These are phyloP conservation scores for Trichoderma erinaceum DNA, from an alignment of 495 filamentous ascomycete genomes.

Conservation along the genomic window DNA sequence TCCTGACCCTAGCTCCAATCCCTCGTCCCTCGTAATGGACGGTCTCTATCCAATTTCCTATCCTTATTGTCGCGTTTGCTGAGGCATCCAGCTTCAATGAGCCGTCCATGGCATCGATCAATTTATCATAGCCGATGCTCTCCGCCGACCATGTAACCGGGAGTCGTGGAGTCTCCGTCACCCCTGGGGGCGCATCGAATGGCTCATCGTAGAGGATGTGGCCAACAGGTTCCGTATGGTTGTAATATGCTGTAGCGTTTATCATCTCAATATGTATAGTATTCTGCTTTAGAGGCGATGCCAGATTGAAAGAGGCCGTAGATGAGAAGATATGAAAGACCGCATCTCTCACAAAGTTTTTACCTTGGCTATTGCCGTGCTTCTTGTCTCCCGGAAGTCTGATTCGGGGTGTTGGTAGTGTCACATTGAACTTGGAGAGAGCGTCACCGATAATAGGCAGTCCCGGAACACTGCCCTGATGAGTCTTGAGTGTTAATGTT, in stretches of 20 bases:
- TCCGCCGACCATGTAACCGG: conserved; percentile 74
- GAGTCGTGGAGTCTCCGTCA: conserved; percentile 60
- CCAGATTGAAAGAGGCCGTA: conserved; percentile 76
- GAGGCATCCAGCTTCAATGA: conserved; percentile 69
- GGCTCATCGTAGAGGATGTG: conserved; percentile 65
- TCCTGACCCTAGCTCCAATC: conserved; percentile 65
- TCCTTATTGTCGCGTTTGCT: conserved; percentile 61
- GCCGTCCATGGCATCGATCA: conserved; percentile 81
- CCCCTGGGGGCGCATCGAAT: conserved; percentile 73
- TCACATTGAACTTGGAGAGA: conserved; percentile 60
- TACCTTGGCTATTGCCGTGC: conserved; percentile 33
- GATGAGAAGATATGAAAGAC: conserved; percentile 83
- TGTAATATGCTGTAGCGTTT: conserved; percentile 80
- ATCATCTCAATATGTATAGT: conserved; percentile 69
- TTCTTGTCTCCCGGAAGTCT: conserved; percentile 44
- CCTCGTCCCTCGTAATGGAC: conserved; percentile 65
- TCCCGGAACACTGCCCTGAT: conserved; percentile 63
- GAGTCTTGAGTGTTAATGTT: conserved; percentile 62
- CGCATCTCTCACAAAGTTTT: conserved; percentile 73
- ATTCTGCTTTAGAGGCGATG: conserved; percentile 66
- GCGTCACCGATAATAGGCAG: conserved; percentile 66
- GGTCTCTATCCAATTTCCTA: conserved; percentile 65
- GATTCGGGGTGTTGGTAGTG: conserved; percentile 63
- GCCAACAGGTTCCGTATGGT: conserved; percentile 69
- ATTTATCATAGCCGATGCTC: conserved; percentile 73